phyloP scores from a whole-genome alignment of 208 protist genomes.

The Giardia muris region DNA sequence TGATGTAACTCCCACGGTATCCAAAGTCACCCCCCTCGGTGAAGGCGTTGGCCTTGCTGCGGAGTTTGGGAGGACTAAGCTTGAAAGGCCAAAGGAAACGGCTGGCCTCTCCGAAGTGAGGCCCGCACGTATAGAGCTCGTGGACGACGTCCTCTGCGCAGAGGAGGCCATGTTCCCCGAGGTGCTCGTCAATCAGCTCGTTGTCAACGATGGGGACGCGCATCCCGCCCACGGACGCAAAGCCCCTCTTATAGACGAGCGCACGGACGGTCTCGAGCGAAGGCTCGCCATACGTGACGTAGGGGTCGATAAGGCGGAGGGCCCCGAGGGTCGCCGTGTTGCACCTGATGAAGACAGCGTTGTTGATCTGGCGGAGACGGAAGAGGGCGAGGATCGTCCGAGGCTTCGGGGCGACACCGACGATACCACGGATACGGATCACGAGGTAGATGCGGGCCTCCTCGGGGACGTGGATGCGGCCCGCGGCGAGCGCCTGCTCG shows the following conservation, averaged over 20 bases:
- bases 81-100: conserved; percentile 94
- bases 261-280: conserved; percentile 79
- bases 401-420: conserved; percentile 79
- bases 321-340: conserved; percentile 98
- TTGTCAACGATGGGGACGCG: conserved; percentile 84
- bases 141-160: conserved; percentile 97
- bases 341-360: conserved; percentile 90
- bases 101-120: conserved; percentile 86
- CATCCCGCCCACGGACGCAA: conserved; percentile 81
- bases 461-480: conserved; percentile 75
- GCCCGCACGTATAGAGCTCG: conserved; percentile 93
- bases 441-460: conserved; percentile 95
- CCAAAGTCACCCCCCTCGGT: conserved; percentile 93
- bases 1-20: conserved; percentile 95
- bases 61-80: conserved; percentile 55
- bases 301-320: conserved; percentile 88
- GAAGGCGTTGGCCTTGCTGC: conserved; percentile 79
- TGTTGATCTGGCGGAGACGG: conserved; percentile 71
- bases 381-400: conserved; percentile 94
- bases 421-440: conserved; percentile 95
- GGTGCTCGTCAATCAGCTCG: conserved; percentile 72
- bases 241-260: conserved; percentile 96
- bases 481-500: conserved; percentile 63
- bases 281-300: conserved; percentile 95
- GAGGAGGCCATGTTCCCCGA: conserved; percentile 76